Conservation (phyloP, 2,329 filamentous ascomycete genomes). For the Balansia obtecta region DNA sequence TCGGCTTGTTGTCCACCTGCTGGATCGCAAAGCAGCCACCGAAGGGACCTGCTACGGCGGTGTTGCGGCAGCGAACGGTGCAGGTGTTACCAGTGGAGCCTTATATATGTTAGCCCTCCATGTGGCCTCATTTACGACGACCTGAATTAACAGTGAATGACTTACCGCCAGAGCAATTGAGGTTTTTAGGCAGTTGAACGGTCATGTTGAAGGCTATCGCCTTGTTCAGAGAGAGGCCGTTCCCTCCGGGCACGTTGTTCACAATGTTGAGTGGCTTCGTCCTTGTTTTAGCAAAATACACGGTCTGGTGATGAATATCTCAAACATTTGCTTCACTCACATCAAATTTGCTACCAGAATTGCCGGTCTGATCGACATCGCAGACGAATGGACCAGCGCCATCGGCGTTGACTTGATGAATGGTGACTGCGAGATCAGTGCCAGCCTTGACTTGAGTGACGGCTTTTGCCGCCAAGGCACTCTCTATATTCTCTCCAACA, state of each 20-base stretch:
- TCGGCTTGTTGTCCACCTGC: slow-evolving; percentile 32
- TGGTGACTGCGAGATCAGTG: slow-evolving; percentile 20
- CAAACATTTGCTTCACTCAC: background rate
- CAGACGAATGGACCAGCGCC: slow-evolving; percentile 36
- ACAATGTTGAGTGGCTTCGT: slow-evolving; percentile 33
- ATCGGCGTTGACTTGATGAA: slow-evolving; percentile 10
- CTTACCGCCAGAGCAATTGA: slow-evolving; percentile 39
- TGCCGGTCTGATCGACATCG: slow-evolving; percentile 37
- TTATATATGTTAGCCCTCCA: slow-evolving; percentile 8
- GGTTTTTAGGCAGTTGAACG: slow-evolving; percentile 35
- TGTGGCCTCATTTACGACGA: background rate
- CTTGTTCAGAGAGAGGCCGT: slow-evolving; percentile 45
- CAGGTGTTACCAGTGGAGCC: slow-evolving; percentile 45
- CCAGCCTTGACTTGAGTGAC: slow-evolving; percentile 39
- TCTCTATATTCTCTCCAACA: slow-evolving; percentile 42
- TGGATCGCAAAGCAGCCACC: slow-evolving; percentile 46
- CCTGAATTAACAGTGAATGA: background rate
- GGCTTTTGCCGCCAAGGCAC: slow-evolving; percentile 29
- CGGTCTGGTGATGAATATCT: background rate
- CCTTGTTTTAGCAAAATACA: background rate
- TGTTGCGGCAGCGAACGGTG: slow-evolving; percentile 48
- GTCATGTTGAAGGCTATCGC: slow-evolving; percentile 43
- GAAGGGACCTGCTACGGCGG: slow-evolving; percentile 42
- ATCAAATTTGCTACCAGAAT: slow-evolving; percentile 16
- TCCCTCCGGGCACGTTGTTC: slow-evolving; percentile 46